Conservation (phyloP, 495 filamentous ascomycete genomes). For the Talaromyces borbonicus region DNA sequence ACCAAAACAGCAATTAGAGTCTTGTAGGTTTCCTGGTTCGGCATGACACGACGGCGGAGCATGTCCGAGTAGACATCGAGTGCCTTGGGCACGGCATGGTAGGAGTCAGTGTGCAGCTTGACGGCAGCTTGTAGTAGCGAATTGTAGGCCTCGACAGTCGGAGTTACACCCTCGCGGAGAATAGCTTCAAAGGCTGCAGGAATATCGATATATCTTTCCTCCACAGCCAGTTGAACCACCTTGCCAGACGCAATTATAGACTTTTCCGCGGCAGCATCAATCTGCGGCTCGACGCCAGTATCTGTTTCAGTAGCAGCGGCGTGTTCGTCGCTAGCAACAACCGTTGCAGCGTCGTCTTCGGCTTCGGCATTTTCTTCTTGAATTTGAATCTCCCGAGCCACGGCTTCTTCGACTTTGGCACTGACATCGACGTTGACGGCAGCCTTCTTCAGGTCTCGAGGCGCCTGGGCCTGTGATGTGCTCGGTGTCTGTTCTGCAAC, state of each 20-base stretch:
- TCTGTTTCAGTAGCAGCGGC: constrained; percentile 19
- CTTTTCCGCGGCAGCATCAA: constrained; percentile 33
- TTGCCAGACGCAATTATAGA: constrained; percentile 62
- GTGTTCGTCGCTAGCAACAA: constrained; percentile 23
- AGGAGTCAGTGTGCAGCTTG: constrained; percentile 54
- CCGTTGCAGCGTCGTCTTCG: constrained; percentile 24
- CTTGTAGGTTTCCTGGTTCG: constrained; percentile 77
- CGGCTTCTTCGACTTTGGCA: constrained; percentile 53
- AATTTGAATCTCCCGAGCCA: constrained; percentile 51
- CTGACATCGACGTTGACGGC: constrained; percentile 43
- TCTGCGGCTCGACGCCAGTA: constrained; percentile 16
- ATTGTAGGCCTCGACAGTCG: constrained; percentile 80
- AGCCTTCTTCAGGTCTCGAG: constrained; percentile 49
- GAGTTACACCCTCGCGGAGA: constrained; percentile 65
- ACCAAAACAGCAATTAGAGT: constrained; percentile 75
- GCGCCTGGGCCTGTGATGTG: constrained; percentile 8
- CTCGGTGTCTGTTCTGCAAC: constrained; percentile 36
- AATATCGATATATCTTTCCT: constrained; percentile 69
- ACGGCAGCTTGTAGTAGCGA: constrained; percentile 76
- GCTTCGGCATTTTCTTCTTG: constrained; percentile 38
- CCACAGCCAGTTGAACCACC: constrained; percentile 58
- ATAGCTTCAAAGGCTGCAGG: constrained; percentile 82
- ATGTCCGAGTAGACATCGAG: constrained; percentile 94
- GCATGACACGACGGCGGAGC: constrained; percentile 73
- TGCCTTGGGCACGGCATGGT: constrained; percentile 77